Evolutionary conservation across 106 monocot genomes (phyloP), one percentile per base, ranked within the genome.

Genomic region (Dioscorea zingiberensis): DNA sequence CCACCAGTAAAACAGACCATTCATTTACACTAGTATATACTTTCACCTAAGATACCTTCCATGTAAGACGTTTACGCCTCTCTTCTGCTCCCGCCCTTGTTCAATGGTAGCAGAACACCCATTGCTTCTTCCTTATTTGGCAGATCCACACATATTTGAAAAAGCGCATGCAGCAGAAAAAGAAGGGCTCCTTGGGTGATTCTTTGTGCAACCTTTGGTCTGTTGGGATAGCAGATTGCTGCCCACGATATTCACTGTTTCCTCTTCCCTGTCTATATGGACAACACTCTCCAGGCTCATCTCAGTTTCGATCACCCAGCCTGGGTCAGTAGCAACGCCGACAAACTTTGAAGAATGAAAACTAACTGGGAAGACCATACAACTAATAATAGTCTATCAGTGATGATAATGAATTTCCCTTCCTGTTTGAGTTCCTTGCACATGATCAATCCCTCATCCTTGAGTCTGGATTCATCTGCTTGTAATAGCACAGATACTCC

Each of bases 281-380:
- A 92, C 79, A 54, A 97, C 70, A 73, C 88, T 92, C 63, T 88
- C 81, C 38, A 97, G 68, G 59, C 46, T 51, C 84, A 97, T 88
- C 72, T 80, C 83, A 12, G 45, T 84, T 62, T 92, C 97, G 25
- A 97, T 71, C 25, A 71, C 70, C 97, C 97, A 97, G 21, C 62
- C 73, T 16, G 79, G 78, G 78, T 92, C 73, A 59, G 79, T 59
- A 24, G 83, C 69, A 45, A 97, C 74, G 23, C 97, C 97, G 44
- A 23, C 28, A 71, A 97, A 92, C 1, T 73, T 63, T 21, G 78
- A 67, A 16, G 72, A 64, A 15, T 70, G 73, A 30, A 97, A 63
- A 57, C 64, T 19, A 97, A 73, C 54, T 67, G 76, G 30, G 82
- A 54, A 68, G 81, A 78, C 4, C 11, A 81, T 16, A 86, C 60